These are phyloP conservation scores for Rhodotorula sp. DNA, from an alignment of 1,284 basidiomycete species.

Conservation along the genomic window DNA sequence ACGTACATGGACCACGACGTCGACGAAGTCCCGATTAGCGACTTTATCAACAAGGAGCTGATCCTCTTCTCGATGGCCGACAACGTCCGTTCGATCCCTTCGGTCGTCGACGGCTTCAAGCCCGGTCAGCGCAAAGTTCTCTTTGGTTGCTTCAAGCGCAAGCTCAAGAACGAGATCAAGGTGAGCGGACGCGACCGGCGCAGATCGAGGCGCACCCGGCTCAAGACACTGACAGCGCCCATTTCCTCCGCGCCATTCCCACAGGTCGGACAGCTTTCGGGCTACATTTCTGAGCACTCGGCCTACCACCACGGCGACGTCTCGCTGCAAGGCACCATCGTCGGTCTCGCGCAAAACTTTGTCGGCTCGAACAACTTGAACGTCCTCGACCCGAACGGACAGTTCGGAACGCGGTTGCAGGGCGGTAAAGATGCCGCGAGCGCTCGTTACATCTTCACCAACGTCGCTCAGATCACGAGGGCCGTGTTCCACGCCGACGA, in stretches of 20 bases:
- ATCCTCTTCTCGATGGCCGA: slow-evolving; percentile 99
- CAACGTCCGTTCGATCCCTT: slow-evolving; percentile 92
- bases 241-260: too few species aligned
- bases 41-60: slow-evolving; percentile 98
- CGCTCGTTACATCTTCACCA: slow-evolving; percentile 94
- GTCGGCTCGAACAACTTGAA: slow-evolving; percentile 97
- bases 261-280: slow-evolving; percentile 90
- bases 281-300: slow-evolving; percentile 90
- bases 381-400: slow-evolving; percentile 83
- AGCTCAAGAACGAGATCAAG: slow-evolving; percentile 89
- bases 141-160: slow-evolving; percentile 92
- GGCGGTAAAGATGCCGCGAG: slow-evolving; percentile 96
- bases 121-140: slow-evolving; percentile 99
- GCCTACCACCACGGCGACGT: slow-evolving; percentile 96
- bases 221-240: neutral
- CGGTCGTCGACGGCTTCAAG: slow-evolving; percentile 90
- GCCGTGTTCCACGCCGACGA: slow-evolving; percentile 79
- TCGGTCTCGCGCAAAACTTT: slow-evolving; percentile 90
- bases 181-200: slow-evolving; percentile 49
- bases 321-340: slow-evolving; percentile 82
- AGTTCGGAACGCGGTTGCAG: slow-evolving; percentile 83
- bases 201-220: neutral
- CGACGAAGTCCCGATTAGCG: slow-evolving; percentile 78
- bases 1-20: slow-evolving; percentile 90
- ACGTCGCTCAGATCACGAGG: slow-evolving; percentile 73